Base-by-base conservation (phyloP, 371 early-diverging fungal species). In the Rhizopus microsporus region DNA sequence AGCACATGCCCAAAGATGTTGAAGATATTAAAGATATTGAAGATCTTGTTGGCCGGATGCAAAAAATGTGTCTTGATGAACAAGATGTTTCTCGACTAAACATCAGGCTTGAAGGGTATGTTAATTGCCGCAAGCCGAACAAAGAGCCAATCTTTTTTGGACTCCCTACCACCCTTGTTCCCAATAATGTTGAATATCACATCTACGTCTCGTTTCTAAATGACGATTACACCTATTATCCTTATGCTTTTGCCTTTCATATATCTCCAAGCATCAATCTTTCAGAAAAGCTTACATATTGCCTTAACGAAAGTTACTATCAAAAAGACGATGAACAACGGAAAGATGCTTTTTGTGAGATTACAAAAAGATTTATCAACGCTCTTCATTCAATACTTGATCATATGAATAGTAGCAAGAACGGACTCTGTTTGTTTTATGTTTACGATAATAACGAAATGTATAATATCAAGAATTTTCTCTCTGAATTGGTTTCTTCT, bases 1-100 rank as follows among this genome's bases (percentile, higher is more conserved):
- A 23, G 23, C 2, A 23, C 23, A 23, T 23, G 23, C 31, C 57
- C n/a, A 68, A 58, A 57, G 23, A 60, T n/a, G 61, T n/a, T n/a
- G n/a, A n/a, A n/a, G n/a, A n/a, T n/a, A n/a, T n/a, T n/a, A n/a
- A 56, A 35, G 79, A 80, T 42, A 66, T 80, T 16, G 83, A 82
- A 40, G 77, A 82, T 44, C 59, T 83, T 9, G 48, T 65, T 9
- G 58, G 49, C 5, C 17, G 58, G 1, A 39, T 69, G 9, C 5
- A 32, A 7, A n/a, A 23, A 5, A 45, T 55, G 12, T 35, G 49
- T 37, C 9, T n/a, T n/a, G 48, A 45, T 35, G 51, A 59, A 47
- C 60, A 61, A 5, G 65, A 62, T 52, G 13, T 55, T 7, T 2
- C 23, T 23, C 23, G 2, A 23, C 23, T 1, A 23, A 23, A 23